Evolutionary conservation across 805 yeast species (phyloP).

Genomic region (Candida sanyiensis): DNA sequence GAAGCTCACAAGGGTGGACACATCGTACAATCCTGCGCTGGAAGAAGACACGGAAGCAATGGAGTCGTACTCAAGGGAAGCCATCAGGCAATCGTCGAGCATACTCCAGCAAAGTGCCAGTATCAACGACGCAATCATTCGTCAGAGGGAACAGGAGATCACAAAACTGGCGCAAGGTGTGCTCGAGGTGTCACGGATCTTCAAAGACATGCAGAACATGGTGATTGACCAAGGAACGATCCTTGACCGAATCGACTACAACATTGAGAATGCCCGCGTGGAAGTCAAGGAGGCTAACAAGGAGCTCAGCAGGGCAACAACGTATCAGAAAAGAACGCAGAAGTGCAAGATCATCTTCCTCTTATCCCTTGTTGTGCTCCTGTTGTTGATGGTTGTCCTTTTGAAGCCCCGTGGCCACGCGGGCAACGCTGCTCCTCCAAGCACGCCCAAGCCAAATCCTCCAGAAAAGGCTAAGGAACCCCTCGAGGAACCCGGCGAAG

Average conservation of each 20-base stretch:
- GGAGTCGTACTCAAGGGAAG: conserved; percentile 49
- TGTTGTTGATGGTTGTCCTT: conserved; percentile 62
- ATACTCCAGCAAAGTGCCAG: conserved; percentile 28
- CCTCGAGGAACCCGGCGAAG: neutral
- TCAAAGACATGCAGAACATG: conserved; percentile 86
- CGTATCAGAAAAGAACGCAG: conserved; percentile 81
- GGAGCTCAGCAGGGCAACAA: conserved; percentile 70
- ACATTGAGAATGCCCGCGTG: conserved; percentile 71
- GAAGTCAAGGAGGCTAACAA: conserved; percentile 73
- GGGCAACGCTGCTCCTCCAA: conserved; percentile 18
- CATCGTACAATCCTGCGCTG: conserved; percentile 23
- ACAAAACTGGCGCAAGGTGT: conserved; percentile 91
- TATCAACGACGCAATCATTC: conserved; percentile 39
- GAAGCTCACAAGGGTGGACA: conserved; percentile 1
- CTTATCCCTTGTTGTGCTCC: conserved; percentile 62
- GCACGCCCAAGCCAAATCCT: neutral
- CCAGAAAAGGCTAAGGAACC: neutral
- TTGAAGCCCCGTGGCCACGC: conserved; percentile 48
- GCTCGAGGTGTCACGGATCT: conserved; percentile 85
- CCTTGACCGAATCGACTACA: conserved; percentile 90
- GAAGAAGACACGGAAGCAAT: conserved; percentile 35
- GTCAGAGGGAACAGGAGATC: conserved; percentile 84
- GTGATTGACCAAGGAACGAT: conserved; percentile 95
- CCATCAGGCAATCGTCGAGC: conserved; percentile 44
- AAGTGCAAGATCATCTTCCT: conserved; percentile 85